A percentile compares a stretch with the other conserved stretches of the same genome.
Conservation (phyloP, 306 rosid species). For the Biancaea sappan region DNA sequence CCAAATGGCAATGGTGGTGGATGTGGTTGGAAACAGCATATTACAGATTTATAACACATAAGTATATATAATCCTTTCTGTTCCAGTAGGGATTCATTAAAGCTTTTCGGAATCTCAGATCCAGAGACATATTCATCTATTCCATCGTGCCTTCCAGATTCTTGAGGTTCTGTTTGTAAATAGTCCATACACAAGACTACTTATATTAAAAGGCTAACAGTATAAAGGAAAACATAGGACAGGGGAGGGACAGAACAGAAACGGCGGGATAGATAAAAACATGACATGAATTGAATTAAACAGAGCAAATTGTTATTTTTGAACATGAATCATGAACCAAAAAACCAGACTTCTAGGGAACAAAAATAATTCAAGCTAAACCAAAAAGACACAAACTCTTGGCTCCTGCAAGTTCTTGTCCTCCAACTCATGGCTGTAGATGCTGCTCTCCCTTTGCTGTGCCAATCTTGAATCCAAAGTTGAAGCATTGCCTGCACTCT, state of each 20-base stretch:
- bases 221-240: background rate
- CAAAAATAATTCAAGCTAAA: background rate
- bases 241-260: background rate
- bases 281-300: background rate
- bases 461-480: background rate
- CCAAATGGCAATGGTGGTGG: too few species aligned
- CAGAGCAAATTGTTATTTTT: background rate
- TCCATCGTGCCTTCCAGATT: too few species aligned
- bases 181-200: too few species aligned
- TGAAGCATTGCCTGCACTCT: background rate
- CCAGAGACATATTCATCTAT: too few species aligned
- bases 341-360: too few species aligned
- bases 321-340: background rate
- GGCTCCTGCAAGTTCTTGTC: background rate
- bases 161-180: too few species aligned
- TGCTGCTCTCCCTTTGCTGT: background rate
- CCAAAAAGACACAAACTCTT: slow-evolving; percentile 27
- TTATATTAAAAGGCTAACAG: background rate
- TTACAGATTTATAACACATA: background rate
- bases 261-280: background rate
- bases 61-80: background rate
- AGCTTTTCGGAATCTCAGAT: too few species aligned
- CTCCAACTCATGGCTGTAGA: background rate
- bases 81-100: background rate
- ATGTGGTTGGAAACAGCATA: too few species aligned